phyloP scores from a whole-genome alignment of 2,329 filamentous ascomycete genomes.

The Incumbomyces lentus region DNA sequence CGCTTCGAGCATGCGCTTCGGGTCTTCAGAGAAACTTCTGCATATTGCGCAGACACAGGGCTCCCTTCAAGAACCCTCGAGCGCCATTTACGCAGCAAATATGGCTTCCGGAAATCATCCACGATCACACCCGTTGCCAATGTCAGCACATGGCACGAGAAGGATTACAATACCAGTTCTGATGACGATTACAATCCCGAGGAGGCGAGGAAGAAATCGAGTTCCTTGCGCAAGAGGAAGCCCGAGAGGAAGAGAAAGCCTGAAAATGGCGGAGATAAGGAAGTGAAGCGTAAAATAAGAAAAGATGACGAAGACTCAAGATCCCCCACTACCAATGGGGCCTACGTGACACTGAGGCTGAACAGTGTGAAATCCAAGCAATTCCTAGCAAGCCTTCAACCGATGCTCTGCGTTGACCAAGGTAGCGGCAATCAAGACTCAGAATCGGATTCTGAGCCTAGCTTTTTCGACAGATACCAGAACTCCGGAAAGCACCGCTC shows the following conservation, averaged over 20 bases:
- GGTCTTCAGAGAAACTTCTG: slow-evolving; percentile 8
- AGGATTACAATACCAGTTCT: background rate
- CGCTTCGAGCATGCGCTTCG: slow-evolving; percentile 12
- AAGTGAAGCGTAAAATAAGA: background rate
- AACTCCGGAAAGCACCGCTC: background rate
- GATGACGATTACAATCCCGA: slow-evolving; percentile 6
- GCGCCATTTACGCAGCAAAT: slow-evolving; percentile 10
- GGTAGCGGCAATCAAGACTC: background rate
- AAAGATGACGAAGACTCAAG: slow-evolving; percentile 1
- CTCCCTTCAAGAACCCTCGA: slow-evolving; percentile 2
- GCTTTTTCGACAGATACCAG: background rate
- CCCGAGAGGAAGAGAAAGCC: slow-evolving; percentile 1
- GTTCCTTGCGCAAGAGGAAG: slow-evolving; percentile 1
- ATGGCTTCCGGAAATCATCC: slow-evolving; percentile 7
- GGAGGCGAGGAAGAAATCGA: slow-evolving; percentile 1
- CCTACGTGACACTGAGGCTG: slow-evolving; percentile 2
- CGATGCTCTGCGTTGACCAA: background rate
- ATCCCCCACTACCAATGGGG: background rate
- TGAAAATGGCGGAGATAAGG: background rate
- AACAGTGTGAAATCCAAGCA: slow-evolving; percentile 1
- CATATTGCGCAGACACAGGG: background rate
- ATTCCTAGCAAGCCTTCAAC: background rate
- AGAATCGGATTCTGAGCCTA: background rate
- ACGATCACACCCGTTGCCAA: background rate
- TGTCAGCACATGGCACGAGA: slow-evolving; percentile 8